phyloP scores from a whole-genome alignment of 169 alveolate genomes.

The Babesia microti region DNA sequence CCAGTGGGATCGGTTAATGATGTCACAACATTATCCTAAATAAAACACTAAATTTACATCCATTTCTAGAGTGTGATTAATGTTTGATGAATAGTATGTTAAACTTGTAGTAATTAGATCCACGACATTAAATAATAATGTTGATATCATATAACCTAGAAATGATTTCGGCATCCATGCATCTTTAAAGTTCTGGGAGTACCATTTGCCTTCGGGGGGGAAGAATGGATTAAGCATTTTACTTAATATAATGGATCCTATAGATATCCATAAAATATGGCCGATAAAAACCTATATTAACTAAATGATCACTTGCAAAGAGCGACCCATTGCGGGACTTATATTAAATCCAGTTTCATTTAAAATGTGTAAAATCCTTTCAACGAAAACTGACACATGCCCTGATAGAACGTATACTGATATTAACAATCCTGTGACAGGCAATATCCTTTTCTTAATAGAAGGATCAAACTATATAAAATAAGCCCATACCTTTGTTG shows the following conservation, averaged over 20 bases:
- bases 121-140: conserved; percentile 12
- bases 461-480: too few species aligned
- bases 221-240: conserved; percentile 13
- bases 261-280: conserved; percentile 26
- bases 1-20: conserved; percentile 15
- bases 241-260: conserved; percentile 18
- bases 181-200: conserved; percentile 8
- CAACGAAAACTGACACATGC: conserved; percentile 10
- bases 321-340: conserved; percentile 13
- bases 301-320: conserved; percentile 17
- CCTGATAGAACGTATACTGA: conserved; percentile 20
- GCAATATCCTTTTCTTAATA: conserved; percentile 1
- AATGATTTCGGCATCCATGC: conserved; percentile 27
- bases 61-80: not conserved
- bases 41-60: not conserved
- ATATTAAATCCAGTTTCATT: conserved; percentile 25
- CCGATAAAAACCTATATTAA: too few species aligned
- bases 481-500: too few species aligned
- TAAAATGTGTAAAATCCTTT: conserved; percentile 7
- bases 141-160: conserved; percentile 26
- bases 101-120: conserved; percentile 5
- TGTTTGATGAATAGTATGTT: not conserved
- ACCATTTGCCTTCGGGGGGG: conserved; percentile 6
- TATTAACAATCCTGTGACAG: conserved; percentile 14
- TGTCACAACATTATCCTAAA: conserved; percentile 5